A percentile compares a stretch with the other conserved stretches of the same genome.
Conservation (phyloP, 371 early-diverging fungal genomes). For the Mucor racemosus region DNA sequence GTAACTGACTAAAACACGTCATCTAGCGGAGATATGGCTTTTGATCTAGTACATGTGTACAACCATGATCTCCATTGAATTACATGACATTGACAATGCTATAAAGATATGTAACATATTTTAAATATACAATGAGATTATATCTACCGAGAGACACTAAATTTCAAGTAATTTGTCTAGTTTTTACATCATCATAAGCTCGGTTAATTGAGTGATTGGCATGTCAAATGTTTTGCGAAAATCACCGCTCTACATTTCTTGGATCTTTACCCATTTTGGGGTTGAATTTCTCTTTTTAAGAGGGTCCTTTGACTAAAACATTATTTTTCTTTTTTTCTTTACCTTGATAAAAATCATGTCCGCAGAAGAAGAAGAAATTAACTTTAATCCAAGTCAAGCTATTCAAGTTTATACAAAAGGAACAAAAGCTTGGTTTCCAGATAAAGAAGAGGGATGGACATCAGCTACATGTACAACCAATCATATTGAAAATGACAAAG, state of each 20-base stretch:
- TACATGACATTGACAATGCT: too few species aligned
- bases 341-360: not conserved
- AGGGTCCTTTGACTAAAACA: conserved; percentile 1
- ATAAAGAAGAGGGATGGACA: conserved; percentile 86
- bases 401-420: conserved; percentile 69
- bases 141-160: not conserved
- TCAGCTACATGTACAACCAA: conserved; percentile 67
- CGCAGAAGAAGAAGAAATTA: not conserved
- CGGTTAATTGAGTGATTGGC: not conserved
- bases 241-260: conserved; percentile 8
- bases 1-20: not conserved
- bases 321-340: not conserved
- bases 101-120: too few species aligned
- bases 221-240: not conserved
- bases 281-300: conserved; percentile 5
- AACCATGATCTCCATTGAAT: too few species aligned
- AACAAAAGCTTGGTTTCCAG: conserved; percentile 87
- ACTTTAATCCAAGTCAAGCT: conserved; percentile 13
- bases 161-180: too few species aligned
- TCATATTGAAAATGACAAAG: conserved; percentile 51
- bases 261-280: conserved; percentile 12
- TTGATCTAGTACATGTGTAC: not conserved
- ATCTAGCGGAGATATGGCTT: not conserved
- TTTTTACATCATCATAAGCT: not conserved
- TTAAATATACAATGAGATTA: too few species aligned